Evolutionary conservation across 306 rosid species (phyloP).

Genomic region (Gastrolobium villosum): DNA sequence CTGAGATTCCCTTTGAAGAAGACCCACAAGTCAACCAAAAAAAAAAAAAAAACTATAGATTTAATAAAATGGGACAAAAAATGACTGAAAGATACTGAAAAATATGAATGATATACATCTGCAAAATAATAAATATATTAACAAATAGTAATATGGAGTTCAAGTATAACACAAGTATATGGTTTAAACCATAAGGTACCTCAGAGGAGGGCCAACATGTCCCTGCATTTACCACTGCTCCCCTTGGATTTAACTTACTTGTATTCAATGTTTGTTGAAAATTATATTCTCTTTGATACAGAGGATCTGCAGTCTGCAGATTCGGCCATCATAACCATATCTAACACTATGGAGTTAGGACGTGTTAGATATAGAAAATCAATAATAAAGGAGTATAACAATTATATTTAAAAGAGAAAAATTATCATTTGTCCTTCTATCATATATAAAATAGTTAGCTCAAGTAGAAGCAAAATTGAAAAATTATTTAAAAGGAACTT

Average conservation of each 20-base stretch:
- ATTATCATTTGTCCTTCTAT: not conserved
- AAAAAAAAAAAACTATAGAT: constrained; percentile 2
- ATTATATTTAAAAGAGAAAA: not conserved
- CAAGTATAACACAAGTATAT: constrained; percentile 47
- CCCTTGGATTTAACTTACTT: constrained; percentile 45
- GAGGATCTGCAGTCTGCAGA: constrained; percentile 65
- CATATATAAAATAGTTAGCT: not conserved
- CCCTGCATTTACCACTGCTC: constrained; percentile 46
- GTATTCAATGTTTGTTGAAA: constrained; percentile 55
- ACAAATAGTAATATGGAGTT: constrained; percentile 42
- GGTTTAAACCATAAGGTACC: constrained; percentile 36
- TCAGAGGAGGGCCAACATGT: constrained; percentile 48
- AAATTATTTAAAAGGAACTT: constrained; percentile 11
- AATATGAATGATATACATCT: not conserved
- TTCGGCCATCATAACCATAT: constrained; percentile 86
- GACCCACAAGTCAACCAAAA: constrained; percentile 50
- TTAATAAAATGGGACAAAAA: constrained; percentile 41
- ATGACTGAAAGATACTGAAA: constrained; percentile 24
- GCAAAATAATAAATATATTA: not conserved
- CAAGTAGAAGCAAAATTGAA: constrained; percentile 16
- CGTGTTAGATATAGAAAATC: constrained; percentile 1
- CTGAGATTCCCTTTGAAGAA: constrained; percentile 54
- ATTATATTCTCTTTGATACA: constrained; percentile 52
- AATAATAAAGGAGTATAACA: not conserved
- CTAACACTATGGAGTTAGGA: constrained; percentile 44